Evolutionary conservation across 2,329 filamentous ascomycete genomes (phyloP), one percentile per base, ranked within the genome.

Genomic region (Phialophora verrucosa): DNA sequence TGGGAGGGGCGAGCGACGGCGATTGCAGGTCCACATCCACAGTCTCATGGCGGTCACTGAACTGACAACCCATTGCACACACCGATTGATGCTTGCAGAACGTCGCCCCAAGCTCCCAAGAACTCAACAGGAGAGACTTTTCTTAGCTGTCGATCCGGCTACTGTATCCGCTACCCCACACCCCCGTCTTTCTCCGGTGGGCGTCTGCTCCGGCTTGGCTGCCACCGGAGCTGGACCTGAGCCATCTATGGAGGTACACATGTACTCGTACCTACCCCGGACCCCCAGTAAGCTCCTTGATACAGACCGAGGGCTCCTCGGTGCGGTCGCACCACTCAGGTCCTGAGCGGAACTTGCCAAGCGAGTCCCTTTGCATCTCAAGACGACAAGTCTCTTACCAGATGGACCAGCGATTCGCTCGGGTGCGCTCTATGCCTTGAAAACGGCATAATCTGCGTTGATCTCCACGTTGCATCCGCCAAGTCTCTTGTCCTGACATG

Each of bases 401-500:
- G 25, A 29, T 8, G 12, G 25, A 25, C 49, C 10, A 23, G 20
- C 20, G 49, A 51, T 51, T 51, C 49, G 49, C 49, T 51, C 49
- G 49, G n/a, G 4, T 44, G 25, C 10, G 49, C 49, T 27, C 20
- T 27, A 11, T 6, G 7, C 23, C 10, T n/a, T 11, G 38, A 8
- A 51, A 51, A 23, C 8, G 20, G 20, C 49, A 51, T 17, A 25
- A 29, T 51, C 49, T 4, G 20, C 49, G 23, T 51, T 51, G 49
- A 51, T 51, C 49, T 51, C 49, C 49, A 51, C 49, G 49, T 51
- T 23, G 20, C 49, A 51, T 29, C 17, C 20, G 49, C 49, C 49
- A 51, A 51, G 49, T 27, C 49, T 51, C 49, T 51, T 51, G 49
- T 51, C 49, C 23, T 44, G 38, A 44, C 38, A n/a, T 44, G 38